Evolutionary conservation across 2,329 filamentous ascomycete species (phyloP).

Genomic region (Fusarium armeniacum): DNA sequence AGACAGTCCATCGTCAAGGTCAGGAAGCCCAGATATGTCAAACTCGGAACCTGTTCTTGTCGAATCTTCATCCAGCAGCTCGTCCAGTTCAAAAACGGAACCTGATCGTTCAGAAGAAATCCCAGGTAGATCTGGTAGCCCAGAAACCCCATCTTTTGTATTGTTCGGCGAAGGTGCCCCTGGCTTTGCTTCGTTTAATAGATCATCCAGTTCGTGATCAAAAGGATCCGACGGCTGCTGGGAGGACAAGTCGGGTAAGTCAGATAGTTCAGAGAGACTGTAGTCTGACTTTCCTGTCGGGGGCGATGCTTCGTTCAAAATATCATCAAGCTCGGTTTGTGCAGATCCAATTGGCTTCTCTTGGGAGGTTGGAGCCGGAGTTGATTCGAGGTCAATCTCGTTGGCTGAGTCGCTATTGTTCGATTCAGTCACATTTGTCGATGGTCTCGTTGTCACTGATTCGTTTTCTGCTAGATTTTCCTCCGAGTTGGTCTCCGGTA

Average conservation of each 20-base stretch:
- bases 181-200: neutral
- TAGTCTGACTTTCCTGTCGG: neutral
- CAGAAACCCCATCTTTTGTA: neutral
- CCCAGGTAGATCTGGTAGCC: conserved; percentile 4
- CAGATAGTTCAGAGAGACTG: neutral
- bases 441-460: neutral
- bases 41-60: neutral
- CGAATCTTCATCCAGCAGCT: neutral
- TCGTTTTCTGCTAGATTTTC: neutral
- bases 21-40: conserved; percentile 14
- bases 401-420: conserved; percentile 5
- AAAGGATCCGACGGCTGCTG: neutral
- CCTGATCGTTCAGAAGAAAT: neutral
- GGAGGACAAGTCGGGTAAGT: neutral
- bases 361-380: neutral
- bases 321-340: neutral
- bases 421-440: conserved; percentile 5
- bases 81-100: conserved; percentile 1
- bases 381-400: conserved; percentile 6
- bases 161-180: neutral
- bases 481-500: neutral
- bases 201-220: conserved; percentile 3
- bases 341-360: neutral
- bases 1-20: conserved; percentile 5
- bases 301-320: neutral